These are phyloP conservation scores for Tremella mesenterica DNA, from an alignment of 768 basidiomycete species.

Conservation along the genomic window DNA sequence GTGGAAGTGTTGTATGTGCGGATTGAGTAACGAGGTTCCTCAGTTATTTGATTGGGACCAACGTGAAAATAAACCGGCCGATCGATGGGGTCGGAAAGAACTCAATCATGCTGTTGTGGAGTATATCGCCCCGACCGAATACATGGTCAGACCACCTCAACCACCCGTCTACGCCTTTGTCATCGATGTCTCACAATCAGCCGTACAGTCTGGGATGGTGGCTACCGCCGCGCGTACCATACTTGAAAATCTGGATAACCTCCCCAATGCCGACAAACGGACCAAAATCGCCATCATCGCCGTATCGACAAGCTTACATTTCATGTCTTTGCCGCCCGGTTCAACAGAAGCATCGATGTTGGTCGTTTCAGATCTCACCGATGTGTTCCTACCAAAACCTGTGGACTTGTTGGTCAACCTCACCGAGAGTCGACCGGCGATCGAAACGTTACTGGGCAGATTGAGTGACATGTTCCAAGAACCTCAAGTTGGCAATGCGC, in stretches of 20 bases:
- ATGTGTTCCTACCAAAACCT: constrained; percentile 95
- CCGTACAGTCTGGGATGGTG: constrained; percentile 93
- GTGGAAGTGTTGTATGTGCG: constrained; percentile 99
- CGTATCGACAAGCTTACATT: constrained; percentile 85
- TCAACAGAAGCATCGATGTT: constrained; percentile 77
- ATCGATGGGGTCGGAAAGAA: constrained; percentile 88
- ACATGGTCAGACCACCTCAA: constrained; percentile 96
- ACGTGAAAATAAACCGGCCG: constrained; percentile 81
- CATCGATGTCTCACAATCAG: constrained; percentile 88
- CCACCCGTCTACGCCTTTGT: constrained; percentile 95
- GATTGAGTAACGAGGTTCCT: constrained; percentile 94
- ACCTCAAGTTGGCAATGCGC: constrained; percentile 83
- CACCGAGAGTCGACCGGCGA: constrained; percentile 65
- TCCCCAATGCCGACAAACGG: constrained; percentile 87
- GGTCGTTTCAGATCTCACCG: constrained; percentile 92
- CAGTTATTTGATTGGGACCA: constrained; percentile 99
- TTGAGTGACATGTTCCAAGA: constrained; percentile 97
- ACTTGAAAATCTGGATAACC: constrained; percentile 84
- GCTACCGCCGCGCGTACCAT: constrained; percentile 96
- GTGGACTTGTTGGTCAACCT: constrained; percentile 93
- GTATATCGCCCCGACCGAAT: constrained; percentile 95
- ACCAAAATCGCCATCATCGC: constrained; percentile 89
- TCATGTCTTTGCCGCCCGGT: constrained; percentile 74
- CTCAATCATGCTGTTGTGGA: constrained; percentile 91
- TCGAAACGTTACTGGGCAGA: constrained; percentile 71